Evolutionary conservation across 225 moss, liverwort and hornwort genomes (phyloP).

Genomic region (Polytrichum formosum): DNA sequence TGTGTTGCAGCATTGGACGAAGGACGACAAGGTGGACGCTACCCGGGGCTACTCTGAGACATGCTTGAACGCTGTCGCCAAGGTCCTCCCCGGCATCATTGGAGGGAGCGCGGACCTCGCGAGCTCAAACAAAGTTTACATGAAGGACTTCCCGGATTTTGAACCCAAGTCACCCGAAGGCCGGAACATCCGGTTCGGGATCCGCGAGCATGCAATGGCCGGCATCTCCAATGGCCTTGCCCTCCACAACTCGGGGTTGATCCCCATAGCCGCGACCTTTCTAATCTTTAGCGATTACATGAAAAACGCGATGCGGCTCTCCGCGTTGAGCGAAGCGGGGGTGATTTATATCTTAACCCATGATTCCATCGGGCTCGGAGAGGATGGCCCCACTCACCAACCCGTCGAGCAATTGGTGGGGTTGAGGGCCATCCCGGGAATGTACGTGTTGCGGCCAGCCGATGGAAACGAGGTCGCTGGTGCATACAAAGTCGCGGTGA

Average conservation of each 20-base stretch:
- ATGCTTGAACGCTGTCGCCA: slow-evolving; percentile 46
- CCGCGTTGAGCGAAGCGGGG: slow-evolving; percentile 58
- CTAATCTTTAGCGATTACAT: slow-evolving; percentile 78
- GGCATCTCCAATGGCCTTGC: slow-evolving; percentile 65
- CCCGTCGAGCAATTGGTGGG: slow-evolving; percentile 69
- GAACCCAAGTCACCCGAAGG: slow-evolving; percentile 32
- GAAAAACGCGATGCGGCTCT: slow-evolving; percentile 66
- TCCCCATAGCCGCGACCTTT: slow-evolving; percentile 69
- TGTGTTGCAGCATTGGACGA: slow-evolving; percentile 41
- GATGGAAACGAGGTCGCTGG: slow-evolving; percentile 68
- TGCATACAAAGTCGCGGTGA: slow-evolving; percentile 54
- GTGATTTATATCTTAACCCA: slow-evolving; percentile 70
- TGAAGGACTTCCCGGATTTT: slow-evolving; percentile 41
- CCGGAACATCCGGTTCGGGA: slow-evolving; percentile 60
- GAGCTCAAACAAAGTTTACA: slow-evolving; percentile 59
- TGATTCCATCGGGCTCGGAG: slow-evolving; percentile 75
- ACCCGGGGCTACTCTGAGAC: slow-evolving; percentile 71
- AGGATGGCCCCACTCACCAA: slow-evolving; percentile 82
- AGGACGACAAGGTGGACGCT: slow-evolving; percentile 62
- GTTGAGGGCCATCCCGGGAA: slow-evolving; percentile 62
- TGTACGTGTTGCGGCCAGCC: slow-evolving; percentile 57
- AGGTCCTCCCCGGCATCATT: slow-evolving; percentile 42
- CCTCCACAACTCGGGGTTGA: slow-evolving; percentile 58
- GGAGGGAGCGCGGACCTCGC: slow-evolving; percentile 77
- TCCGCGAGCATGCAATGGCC: slow-evolving; percentile 77